Evolutionary conservation across 1,284 basidiomycete genomes (phyloP).

Genomic region (Phenoliferia sp.): DNA sequence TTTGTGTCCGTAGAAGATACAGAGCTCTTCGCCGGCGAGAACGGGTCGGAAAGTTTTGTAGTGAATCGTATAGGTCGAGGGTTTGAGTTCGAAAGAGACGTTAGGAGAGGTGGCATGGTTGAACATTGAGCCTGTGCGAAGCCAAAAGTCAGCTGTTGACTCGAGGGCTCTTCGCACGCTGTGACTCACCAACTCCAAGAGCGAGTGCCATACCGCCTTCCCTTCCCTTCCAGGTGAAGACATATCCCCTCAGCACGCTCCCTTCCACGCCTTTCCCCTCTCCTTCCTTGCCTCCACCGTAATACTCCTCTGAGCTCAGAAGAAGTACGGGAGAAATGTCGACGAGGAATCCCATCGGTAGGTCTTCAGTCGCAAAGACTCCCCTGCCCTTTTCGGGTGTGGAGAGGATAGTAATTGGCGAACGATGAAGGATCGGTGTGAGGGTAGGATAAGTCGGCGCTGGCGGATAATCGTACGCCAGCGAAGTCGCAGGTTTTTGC

Average conservation of each 20-base stretch:
- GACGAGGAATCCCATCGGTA: constrained; percentile 61
- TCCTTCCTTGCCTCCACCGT: constrained; percentile 51
- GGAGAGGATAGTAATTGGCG: constrained; percentile 24
- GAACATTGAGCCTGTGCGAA: constrained; percentile 63
- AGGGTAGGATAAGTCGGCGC: constrained; percentile 20
- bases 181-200: constrained; percentile 67
- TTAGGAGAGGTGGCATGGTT: constrained; percentile 68
- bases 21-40: constrained; percentile 63
- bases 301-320: constrained; percentile 65
- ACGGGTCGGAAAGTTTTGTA: constrained; percentile 59
- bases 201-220: constrained; percentile 75
- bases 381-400: constrained; percentile 30
- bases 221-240: constrained; percentile 69
- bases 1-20: constrained; percentile 65
- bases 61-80: constrained; percentile 56
- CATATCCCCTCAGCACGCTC: constrained; percentile 75
- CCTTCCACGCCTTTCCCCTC: constrained; percentile 46
- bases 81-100: constrained; percentile 57
- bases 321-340: constrained; percentile 85
- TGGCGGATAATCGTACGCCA: constrained; percentile 5
- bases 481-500: not conserved
- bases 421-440: constrained; percentile 27
- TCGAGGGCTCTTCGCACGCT: not conserved
- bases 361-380: constrained; percentile 51
- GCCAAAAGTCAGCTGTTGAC: not conserved